Evolutionary conservation across 2,329 filamentous ascomycete species (phyloP).

Genomic region (Ceratocystis lukuohia): DNA sequence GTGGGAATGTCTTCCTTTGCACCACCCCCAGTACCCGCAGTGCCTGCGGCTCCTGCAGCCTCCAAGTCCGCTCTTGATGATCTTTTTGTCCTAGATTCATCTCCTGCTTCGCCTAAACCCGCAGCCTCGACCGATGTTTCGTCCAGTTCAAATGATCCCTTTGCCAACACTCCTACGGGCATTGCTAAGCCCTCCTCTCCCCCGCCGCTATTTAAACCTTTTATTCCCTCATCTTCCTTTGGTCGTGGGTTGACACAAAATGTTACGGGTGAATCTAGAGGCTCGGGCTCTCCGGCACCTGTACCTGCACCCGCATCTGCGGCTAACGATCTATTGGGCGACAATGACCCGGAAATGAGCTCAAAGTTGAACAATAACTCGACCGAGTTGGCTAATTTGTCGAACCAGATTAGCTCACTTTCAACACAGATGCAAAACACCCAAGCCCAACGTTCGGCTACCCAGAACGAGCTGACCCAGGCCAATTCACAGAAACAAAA

Average conservation of each 20-base stretch:
- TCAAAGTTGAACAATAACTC: constrained; percentile 82
- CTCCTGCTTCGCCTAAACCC: constrained; percentile 37
- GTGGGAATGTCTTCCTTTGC: constrained; percentile 25
- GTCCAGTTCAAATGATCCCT: constrained; percentile 63
- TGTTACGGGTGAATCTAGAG: constrained; percentile 48
- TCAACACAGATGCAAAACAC: constrained; percentile 92
- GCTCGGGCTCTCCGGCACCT: constrained; percentile 37
- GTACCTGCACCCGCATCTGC: constrained; percentile 29
- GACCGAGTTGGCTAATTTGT: constrained; percentile 84
- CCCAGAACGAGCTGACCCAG: constrained; percentile 71
- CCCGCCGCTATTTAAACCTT: constrained; percentile 64
- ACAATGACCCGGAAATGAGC: constrained; percentile 76
- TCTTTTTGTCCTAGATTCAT: constrained; percentile 69
- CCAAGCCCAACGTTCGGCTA: constrained; percentile 63
- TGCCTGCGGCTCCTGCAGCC: constrained; percentile 30
- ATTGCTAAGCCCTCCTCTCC: constrained; percentile 42
- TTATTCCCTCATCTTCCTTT: constrained; percentile 83
- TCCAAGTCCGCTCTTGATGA: constrained; percentile 83
- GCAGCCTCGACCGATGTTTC: constrained; percentile 45
- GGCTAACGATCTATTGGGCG: constrained; percentile 72
- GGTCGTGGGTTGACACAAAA: constrained; percentile 61
- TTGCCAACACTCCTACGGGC: constrained; percentile 42
- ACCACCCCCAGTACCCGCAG: constrained; percentile 24
- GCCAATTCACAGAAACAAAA: constrained; percentile 79
- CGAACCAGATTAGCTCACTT: constrained; percentile 83